Base-by-base conservation (phyloP, 352 stramenopile genomes). In the Blastocystis sp. region DNA sequence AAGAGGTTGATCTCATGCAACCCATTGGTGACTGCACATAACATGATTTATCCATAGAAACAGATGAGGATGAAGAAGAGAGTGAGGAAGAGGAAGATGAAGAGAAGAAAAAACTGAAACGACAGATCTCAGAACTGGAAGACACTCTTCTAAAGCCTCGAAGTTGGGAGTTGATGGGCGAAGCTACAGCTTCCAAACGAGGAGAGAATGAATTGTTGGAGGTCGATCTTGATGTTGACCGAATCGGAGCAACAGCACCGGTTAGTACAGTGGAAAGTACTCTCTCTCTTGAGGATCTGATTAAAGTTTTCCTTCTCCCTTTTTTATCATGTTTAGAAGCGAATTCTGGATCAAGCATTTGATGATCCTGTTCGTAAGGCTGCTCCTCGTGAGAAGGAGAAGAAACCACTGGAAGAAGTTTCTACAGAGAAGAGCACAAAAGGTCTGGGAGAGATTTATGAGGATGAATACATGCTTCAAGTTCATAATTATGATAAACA, bases 311-410 rank as follows among this genome's bases (percentile, higher is more conserved):
- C 32, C 0, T 21, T 19, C 11, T 16, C 5, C 21, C 14, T 27
- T 27, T 21, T 27, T 4, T 1, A 27, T 69, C n/a, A 21, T 19
- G 4, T 2, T n/a, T 83, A 94, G 88, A 93, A 95, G 89, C 92
- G 93, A 63, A 95, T 96, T 71, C 66, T 94, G 43, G 93, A 95
- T 52, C 90, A 94, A 61, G 90, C 93, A 61, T 96, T 92, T 75
- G 93, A 96, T 89, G 93, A 96, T 88, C 92, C 95, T n/a, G 91
- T 95, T 54, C 92, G 92, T 86, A 94, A 95, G 88, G 93, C 94
- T 12, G 46, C 88, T 7, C 43, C 59, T 42, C 52, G 71, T 27
- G 71, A 83, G 86, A 90, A 86, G 93, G 59, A 78, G 24, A 89
- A 94, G 88, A 92, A 92, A 11, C 93, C 94, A 77, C 88, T 94